These are phyloP conservation scores for Suhomyces ambrosiae DNA, from an alignment of 1,139 yeast species.

Conservation along the genomic window DNA sequence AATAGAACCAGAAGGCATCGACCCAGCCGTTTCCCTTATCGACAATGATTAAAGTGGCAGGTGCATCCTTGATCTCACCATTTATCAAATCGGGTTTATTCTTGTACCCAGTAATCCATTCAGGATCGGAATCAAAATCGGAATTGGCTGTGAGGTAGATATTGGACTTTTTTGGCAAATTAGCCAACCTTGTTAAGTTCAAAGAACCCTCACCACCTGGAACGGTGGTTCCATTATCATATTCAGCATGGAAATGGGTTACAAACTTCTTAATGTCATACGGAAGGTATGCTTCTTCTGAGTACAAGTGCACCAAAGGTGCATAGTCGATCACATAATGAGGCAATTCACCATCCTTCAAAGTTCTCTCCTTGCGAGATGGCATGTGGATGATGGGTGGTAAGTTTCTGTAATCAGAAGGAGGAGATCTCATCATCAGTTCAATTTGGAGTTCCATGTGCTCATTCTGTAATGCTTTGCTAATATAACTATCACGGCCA, in stretches of 20 bases:
- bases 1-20: constrained; percentile 95
- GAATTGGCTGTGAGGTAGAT: constrained; percentile 60
- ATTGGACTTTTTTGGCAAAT: constrained; percentile 31
- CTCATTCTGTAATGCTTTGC: constrained; percentile 9
- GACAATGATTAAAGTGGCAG: constrained; percentile 78
- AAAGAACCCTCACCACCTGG: constrained; percentile 39
- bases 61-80: constrained; percentile 74
- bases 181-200: constrained; percentile 40
- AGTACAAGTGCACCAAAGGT: constrained; percentile 82
- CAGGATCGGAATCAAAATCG: constrained; percentile 76
- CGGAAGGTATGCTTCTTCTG: constrained; percentile 87
- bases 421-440: constrained; percentile 30
- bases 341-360: constrained; percentile 66
- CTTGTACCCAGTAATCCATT: constrained; percentile 77
- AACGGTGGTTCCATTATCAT: constrained; percentile 50
- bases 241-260: constrained; percentile 56
- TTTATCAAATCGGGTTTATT: constrained; percentile 70
- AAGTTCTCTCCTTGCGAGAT: constrained; percentile 29
- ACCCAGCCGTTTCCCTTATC: constrained; percentile 93
- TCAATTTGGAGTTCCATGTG: constrained; percentile 23
- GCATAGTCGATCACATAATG: constrained; percentile 70
- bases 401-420: constrained; percentile 31
- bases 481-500: constrained; percentile 15
- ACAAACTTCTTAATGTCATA: constrained; percentile 76
- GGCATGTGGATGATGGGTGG: constrained; percentile 44